A percentile compares a stretch with the other conserved stretches of the same genome.
phyloP scores from a whole-genome alignment of 441 rosid species.

The Viola pubescens region DNA sequence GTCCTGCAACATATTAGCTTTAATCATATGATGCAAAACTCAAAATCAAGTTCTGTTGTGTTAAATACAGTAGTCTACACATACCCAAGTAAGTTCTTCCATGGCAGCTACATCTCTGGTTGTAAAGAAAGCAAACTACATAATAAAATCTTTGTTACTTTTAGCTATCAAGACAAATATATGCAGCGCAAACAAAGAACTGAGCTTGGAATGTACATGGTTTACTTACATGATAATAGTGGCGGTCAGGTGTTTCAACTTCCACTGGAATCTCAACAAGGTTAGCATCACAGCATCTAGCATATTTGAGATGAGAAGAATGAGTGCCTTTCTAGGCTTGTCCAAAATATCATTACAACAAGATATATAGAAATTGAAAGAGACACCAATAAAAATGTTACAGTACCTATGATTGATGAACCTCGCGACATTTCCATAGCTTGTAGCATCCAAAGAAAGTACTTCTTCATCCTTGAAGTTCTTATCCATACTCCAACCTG shows the following conservation, averaged over 20 bases:
- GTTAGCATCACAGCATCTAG: constrained; percentile 17
- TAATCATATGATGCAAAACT: not conserved
- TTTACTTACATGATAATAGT: constrained; percentile 13
- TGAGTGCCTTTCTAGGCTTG: not conserved
- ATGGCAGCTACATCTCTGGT: constrained; percentile 11
- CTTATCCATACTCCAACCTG: not conserved
- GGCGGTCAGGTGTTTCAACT: constrained; percentile 12
- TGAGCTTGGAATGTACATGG: not conserved
- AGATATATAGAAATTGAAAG: not conserved
- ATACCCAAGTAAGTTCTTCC: constrained; percentile 15
- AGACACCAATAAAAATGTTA: not conserved
- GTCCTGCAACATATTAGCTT: not conserved
- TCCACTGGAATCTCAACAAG: constrained; percentile 15
- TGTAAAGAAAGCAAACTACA: constrained; percentile 11
- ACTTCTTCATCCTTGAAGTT: constrained; percentile 11
- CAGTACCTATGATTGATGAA: constrained; percentile 6
- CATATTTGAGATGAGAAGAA: not conserved
- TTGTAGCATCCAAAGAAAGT: constrained; percentile 8
- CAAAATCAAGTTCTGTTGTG: not conserved
- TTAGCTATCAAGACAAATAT: not conserved
- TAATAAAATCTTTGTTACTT: not conserved
- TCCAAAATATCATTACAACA: not conserved
- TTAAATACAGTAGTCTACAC: not conserved
- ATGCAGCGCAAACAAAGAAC: not conserved
- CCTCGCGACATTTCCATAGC: constrained; percentile 9